Evolutionary conservation across 139 green algal genomes (phyloP).

Genomic region (Micractinium conductrix): DNA sequence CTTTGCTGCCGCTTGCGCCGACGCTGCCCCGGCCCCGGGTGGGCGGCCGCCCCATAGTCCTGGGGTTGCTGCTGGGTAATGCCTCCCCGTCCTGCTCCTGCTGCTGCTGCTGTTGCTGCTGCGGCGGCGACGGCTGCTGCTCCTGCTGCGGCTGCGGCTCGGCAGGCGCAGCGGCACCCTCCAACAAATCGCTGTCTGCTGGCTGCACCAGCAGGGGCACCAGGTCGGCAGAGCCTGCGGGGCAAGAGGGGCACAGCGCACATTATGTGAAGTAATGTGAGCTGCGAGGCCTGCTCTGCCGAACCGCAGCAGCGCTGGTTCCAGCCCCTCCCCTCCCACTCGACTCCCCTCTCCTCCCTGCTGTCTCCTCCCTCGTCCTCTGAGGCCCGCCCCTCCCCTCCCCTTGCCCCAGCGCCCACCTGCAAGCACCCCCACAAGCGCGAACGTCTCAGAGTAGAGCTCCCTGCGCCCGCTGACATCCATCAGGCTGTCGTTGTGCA

Average conservation of each 20-base stretch:
- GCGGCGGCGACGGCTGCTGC: neutral
- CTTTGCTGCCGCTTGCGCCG: neutral
- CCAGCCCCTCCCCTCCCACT: too few relatives aligned
- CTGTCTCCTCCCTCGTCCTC: too few relatives aligned
- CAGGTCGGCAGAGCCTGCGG: constrained; percentile 13
- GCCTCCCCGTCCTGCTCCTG: too few relatives aligned
- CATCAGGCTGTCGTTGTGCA: constrained; percentile 36
- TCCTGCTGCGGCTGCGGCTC: constrained; percentile 10
- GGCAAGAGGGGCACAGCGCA: neutral
- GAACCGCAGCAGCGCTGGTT: too few relatives aligned
- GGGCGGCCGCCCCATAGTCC: neutral
- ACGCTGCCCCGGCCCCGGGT: neutral
- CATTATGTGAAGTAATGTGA: too few relatives aligned
- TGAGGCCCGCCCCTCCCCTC: neutral
- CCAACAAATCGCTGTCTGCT: constrained; percentile 29
- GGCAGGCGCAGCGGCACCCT: neutral
- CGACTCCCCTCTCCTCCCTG: too few relatives aligned
- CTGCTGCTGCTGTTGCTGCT: constrained; percentile 16
- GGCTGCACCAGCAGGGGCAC: constrained; percentile 39
- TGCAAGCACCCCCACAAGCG: constrained; percentile 12
- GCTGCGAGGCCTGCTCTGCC: too few relatives aligned
- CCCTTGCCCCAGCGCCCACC: neutral
- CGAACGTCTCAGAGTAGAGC: constrained; percentile 9
- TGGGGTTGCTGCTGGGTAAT: neutral
- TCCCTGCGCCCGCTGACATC: constrained; percentile 17